Percentiles rank a stretch among this genome's conserved stretches.
phyloP scores from a whole-genome alignment of 208 protist genomes.

The Porcisia deanei region DNA sequence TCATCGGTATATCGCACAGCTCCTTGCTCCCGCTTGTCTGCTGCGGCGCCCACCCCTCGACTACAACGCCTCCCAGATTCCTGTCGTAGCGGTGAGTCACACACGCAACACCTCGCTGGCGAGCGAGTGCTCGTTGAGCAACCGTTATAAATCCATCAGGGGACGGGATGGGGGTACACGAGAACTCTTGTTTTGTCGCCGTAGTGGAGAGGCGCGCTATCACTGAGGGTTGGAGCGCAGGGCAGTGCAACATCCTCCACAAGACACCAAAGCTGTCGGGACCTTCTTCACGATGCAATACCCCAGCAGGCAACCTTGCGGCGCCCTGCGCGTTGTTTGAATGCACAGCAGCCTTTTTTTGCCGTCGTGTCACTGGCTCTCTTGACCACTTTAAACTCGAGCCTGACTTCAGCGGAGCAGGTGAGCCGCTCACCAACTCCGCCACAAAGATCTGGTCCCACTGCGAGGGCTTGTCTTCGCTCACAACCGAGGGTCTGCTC shows the following conservation, averaged over 20 bases:
- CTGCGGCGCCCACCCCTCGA: slow-evolving; percentile 2
- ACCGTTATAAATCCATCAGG: slow-evolving; percentile 4
- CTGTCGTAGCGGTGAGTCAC: slow-evolving; percentile 13
- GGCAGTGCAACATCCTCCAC: slow-evolving; percentile 4
- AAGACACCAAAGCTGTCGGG: slow-evolving; percentile 12
- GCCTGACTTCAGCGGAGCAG: not conserved
- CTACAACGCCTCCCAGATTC: not conserved
- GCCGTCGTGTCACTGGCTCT: not conserved
- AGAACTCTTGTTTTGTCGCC: not conserved
- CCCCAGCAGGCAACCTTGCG: not conserved
- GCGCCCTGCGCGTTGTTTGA: not conserved
- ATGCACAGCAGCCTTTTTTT: not conserved
- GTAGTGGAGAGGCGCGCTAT: not conserved
- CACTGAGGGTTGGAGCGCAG: not conserved
- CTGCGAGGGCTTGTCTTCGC: not conserved
- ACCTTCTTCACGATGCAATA: slow-evolving; percentile 10
- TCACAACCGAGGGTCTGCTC: not conserved
- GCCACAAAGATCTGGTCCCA: slow-evolving; percentile 3
- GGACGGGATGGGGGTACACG: not conserved
- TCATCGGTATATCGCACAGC: not conserved
- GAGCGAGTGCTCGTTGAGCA: slow-evolving; percentile 3
- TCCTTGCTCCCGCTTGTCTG: not conserved
- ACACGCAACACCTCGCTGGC: not conserved
- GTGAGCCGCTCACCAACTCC: not conserved
- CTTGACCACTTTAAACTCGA: not conserved